phyloP scores from a whole-genome alignment of 2,329 filamentous ascomycete species.

The Ophiosphaerella herpotricha region DNA sequence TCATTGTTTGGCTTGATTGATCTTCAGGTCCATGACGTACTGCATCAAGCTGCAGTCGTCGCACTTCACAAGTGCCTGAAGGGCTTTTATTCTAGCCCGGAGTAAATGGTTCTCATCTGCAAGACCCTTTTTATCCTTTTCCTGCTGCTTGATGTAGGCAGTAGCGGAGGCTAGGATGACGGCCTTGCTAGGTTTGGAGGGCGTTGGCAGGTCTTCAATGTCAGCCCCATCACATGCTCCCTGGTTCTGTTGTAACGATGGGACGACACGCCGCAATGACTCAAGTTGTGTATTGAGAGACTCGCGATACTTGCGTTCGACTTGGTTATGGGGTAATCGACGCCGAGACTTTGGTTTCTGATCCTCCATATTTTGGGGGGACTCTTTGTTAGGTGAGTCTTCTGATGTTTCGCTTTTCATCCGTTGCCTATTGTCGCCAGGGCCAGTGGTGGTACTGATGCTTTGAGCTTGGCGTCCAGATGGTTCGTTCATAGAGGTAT shows the following conservation, averaged over 20 bases:
- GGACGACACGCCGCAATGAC: slow-evolving; percentile 46
- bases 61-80: slow-evolving; percentile 53
- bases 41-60: slow-evolving; percentile 53
- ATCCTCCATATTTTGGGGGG: slow-evolving; percentile 23
- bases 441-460: slow-evolving; percentile 19
- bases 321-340: slow-evolving; percentile 51
- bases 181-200: slow-evolving; percentile 51
- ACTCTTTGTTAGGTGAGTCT: slow-evolving; percentile 32
- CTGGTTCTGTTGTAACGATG: slow-evolving; percentile 45
- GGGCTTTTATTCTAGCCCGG: slow-evolving; percentile 46
- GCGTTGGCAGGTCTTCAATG: slow-evolving; percentile 50
- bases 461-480: slow-evolving; percentile 36
- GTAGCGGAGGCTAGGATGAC: slow-evolving; percentile 53
- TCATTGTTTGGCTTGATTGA: slow-evolving; percentile 33
- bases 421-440: slow-evolving; percentile 21
- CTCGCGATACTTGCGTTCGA: slow-evolving; percentile 54
- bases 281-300: slow-evolving; percentile 54
- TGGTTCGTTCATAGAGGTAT: slow-evolving; percentile 32
- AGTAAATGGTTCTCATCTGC: slow-evolving; percentile 47
- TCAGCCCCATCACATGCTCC: slow-evolving; percentile 46
- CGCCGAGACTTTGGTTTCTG: slow-evolving; percentile 42
- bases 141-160: slow-evolving; percentile 53
- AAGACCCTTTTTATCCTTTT: slow-evolving; percentile 48
- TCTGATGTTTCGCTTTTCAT: slow-evolving; percentile 41
- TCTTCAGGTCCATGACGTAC: slow-evolving; percentile 49